These are phyloP conservation scores for Capsella bursapastoris DNA, from an alignment of 345 rosid genomes.

Conservation along the genomic window DNA sequence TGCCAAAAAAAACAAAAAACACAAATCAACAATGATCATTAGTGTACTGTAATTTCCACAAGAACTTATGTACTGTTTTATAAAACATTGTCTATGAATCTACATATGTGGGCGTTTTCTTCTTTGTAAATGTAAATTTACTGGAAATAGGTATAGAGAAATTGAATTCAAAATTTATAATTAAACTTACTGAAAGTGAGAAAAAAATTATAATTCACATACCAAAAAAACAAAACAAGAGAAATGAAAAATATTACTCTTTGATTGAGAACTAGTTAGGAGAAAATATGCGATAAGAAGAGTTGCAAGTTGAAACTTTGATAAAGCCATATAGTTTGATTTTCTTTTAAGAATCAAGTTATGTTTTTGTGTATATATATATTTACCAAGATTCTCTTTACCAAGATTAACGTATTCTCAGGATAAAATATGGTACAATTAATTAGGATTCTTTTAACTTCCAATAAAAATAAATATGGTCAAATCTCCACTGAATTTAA, in stretches of 20 bases:
- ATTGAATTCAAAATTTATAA: neutral
- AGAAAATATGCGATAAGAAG: neutral
- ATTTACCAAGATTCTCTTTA: no score
- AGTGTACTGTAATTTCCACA: neutral
- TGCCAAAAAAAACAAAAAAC: neutral
- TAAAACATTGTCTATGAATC: neutral
- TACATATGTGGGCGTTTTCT: neutral
- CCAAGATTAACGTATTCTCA: no score
- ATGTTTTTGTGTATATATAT: no score
- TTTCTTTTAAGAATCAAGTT: no score
- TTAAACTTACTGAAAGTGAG: neutral
- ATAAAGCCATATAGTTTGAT: neutral
- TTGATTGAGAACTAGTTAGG: neutral
- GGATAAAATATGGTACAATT: no score
- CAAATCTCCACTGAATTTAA: no score
- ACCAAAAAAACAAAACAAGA: neutral
- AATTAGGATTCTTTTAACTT: no score
- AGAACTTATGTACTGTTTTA: neutral
- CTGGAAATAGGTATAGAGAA: neutral
- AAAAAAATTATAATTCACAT: no score
- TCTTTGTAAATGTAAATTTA: neutral
- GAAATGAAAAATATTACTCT: neutral
- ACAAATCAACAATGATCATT: neutral
- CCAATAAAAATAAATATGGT: no score
- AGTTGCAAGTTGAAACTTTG: neutral